A percentile compares a stretch with the other conserved stretches of the same genome.
Evolutionary conservation across 345 rosid genomes (phyloP).

Genomic region (Toxicodendron radicans): DNA sequence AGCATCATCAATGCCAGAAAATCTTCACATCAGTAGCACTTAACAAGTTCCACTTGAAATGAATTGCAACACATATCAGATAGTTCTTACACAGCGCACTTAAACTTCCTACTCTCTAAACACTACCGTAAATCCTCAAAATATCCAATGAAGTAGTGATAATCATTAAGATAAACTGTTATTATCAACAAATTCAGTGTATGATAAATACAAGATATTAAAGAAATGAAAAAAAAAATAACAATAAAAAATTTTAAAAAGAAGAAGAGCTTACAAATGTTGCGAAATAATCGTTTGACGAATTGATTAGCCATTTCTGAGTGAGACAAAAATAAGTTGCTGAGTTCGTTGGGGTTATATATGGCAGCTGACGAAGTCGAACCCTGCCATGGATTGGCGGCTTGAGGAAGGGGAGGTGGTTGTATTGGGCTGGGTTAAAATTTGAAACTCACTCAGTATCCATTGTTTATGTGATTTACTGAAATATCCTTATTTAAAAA

Average conservation of each 20-base stretch:
- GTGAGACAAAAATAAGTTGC: neutral
- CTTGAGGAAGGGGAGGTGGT: too few species aligned
- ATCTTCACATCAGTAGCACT: neutral
- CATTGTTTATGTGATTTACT: too few species aligned
- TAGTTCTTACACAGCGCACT: neutral
- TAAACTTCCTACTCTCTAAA: neutral
- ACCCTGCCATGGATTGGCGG: too few species aligned
- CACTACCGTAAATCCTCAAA: neutral
- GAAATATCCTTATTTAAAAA: too few species aligned
- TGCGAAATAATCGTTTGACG: conserved; percentile 23
- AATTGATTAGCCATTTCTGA: conserved; percentile 19
- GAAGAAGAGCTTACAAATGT: conserved; percentile 14
- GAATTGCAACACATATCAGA: neutral
- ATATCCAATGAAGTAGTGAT: too few species aligned
- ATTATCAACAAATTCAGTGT: too few species aligned
- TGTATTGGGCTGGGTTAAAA: too few species aligned
- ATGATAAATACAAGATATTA: neutral
- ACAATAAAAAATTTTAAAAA: neutral
- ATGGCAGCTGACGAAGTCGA: too few species aligned
- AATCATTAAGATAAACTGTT: too few species aligned
- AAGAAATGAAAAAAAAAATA: neutral
- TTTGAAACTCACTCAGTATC: too few species aligned
- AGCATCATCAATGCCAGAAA: neutral
- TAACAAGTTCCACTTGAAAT: neutral
- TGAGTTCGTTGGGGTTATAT: too few species aligned